These are phyloP conservation scores for Sungouiozyma intestinalis DNA, from an alignment of 805 yeast genomes.

Conservation along the genomic window DNA sequence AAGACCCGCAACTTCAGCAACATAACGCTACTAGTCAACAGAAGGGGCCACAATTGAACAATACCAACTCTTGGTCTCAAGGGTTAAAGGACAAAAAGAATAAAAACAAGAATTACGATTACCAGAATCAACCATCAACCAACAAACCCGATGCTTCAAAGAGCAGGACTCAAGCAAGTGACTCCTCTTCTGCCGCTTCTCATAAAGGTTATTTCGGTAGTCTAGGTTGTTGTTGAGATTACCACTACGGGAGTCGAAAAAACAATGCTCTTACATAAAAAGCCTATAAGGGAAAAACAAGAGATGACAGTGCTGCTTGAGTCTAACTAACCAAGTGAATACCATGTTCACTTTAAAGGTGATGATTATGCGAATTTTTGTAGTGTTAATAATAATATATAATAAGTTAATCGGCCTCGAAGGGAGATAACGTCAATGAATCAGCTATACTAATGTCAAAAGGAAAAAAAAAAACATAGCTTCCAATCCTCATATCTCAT, in stretches of 20 bases:
- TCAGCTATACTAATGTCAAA: too few relatives aligned
- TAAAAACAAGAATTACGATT: conserved; percentile 10
- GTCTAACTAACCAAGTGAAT: too few relatives aligned
- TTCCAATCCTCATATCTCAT: too few relatives aligned
- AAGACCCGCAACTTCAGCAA: conserved; percentile 15
- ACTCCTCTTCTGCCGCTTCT: conserved; percentile 13
- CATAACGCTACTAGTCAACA: conserved; percentile 7
- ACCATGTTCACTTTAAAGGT: too few relatives aligned
- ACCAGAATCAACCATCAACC: conserved; percentile 15
- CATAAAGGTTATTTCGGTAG: conserved; percentile 27
- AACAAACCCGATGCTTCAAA: conserved; percentile 7
- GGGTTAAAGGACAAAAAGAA: conserved; percentile 6
- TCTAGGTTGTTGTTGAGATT: conserved; percentile 25
- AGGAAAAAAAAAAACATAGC: too few relatives aligned
- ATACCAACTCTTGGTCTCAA: not conserved
- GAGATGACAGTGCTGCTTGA: too few relatives aligned
- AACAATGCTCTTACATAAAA: too few relatives aligned
- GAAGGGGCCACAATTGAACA: not conserved
- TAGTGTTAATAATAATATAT: not conserved
- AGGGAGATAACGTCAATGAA: too few relatives aligned
- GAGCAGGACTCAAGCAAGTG: conserved; percentile 5
- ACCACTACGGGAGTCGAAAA: too few relatives aligned
- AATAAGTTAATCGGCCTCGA: not conserved
- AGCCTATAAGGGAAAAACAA: too few relatives aligned
- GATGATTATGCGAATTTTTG: not conserved